These are phyloP conservation scores for Metschnikowia matae DNA, from an alignment of 805 yeast genomes.

Conservation along the genomic window DNA sequence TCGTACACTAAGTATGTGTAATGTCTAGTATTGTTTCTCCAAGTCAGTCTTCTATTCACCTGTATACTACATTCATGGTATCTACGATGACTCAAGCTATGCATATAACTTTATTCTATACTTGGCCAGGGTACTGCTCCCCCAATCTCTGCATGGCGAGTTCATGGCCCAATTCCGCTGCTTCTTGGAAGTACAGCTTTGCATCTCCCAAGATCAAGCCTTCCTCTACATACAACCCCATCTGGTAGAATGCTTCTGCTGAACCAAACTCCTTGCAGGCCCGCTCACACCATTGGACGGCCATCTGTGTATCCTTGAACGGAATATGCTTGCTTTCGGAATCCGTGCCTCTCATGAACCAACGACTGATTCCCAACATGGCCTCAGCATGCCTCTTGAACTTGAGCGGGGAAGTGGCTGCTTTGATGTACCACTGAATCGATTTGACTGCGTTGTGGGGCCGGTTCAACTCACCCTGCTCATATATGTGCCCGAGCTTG, in stretches of 20 bases:
- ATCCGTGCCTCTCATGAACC: slow-evolving; percentile 35
- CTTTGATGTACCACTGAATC: slow-evolving; percentile 43
- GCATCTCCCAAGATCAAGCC: slow-evolving; percentile 30
- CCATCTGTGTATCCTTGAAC: slow-evolving; percentile 32
- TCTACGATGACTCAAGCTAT: too few species aligned
- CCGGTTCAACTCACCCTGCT: slow-evolving; percentile 40
- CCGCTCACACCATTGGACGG: slow-evolving; percentile 41
- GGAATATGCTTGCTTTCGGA: slow-evolving; percentile 36
- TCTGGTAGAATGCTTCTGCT: slow-evolving; percentile 37
- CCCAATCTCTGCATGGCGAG: slow-evolving; percentile 17
- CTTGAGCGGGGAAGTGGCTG: slow-evolving; percentile 36
- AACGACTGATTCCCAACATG: slow-evolving; percentile 41
- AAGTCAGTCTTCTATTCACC: neutral
- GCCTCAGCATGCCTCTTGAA: slow-evolving; percentile 43
- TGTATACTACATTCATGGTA: neutral
- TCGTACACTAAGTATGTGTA: too few species aligned
- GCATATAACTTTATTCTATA: neutral
- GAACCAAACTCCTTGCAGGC: slow-evolving; percentile 37
- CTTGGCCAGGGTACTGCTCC: neutral
- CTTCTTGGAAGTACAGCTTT: slow-evolving; percentile 29
- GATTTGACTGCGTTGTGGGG: slow-evolving; percentile 37
- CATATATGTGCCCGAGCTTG: slow-evolving; percentile 40
- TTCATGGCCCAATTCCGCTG: slow-evolving; percentile 31
- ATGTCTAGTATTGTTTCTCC: neutral
- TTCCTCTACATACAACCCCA: slow-evolving; percentile 38